Conservation (phyloP, 805 yeast genomes). For the Lipomyces spencermartinsiae region DNA sequence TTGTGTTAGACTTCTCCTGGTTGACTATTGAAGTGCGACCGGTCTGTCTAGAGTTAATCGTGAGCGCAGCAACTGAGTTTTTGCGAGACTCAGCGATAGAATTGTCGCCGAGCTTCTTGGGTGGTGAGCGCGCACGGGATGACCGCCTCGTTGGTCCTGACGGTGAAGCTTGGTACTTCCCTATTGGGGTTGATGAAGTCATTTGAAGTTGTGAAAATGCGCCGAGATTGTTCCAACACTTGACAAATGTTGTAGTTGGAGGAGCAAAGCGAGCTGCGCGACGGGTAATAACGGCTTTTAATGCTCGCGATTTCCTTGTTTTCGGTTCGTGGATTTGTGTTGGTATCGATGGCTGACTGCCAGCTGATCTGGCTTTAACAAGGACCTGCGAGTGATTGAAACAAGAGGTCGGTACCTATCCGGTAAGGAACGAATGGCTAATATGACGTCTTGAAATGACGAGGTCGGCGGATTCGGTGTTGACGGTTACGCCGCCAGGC, state of each 20-base stretch:
- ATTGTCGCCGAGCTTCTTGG: neutral
- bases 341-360: neutral
- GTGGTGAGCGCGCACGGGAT: neutral
- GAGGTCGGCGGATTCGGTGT: neutral
- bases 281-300: neutral
- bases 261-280: neutral
- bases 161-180: neutral
- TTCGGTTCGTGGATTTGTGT: neutral
- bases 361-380: neutral
- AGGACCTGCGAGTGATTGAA: neutral
- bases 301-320: neutral
- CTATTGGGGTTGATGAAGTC: neutral
- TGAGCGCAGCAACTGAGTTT: neutral
- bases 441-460: neutral
- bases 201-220: neutral
- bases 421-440: neutral
- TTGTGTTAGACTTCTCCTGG: neutral
- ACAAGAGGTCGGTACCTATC: neutral
- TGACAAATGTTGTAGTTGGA: neutral
- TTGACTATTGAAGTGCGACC: neutral
- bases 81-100: neutral
- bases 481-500: neutral
- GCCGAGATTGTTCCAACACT: neutral
- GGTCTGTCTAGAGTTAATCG: neutral
- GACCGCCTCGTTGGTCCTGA: neutral